Base-by-base conservation (phyloP, 768 basidiomycete species). In the Rhodotorula graminis region DNA sequence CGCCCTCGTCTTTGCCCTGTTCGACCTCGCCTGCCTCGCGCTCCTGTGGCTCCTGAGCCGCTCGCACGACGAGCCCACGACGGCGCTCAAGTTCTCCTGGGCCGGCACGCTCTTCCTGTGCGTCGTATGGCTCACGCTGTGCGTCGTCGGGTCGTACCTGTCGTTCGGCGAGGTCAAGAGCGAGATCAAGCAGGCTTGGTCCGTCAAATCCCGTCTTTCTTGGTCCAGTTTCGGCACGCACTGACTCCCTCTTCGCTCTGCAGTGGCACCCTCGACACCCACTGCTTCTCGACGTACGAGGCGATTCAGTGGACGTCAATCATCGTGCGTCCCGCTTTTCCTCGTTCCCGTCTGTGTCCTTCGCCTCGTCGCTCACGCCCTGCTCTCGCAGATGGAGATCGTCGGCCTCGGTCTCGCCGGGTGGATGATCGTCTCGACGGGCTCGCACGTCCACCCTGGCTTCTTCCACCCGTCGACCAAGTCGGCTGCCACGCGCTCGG, bases 161-260 rank as follows among this genome's bases (percentile, higher is more conserved):
- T 40, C 33, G 27, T 72, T 72, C 31, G 65, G 61, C 18, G 25
- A 4, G 12, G 50, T 16, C 10, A 37, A 44, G 55, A 18, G n/a
- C 2, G 27, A 40, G 25, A 52, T 72, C 31, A 47, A 67, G 42
- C 10, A 15, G 21, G 71, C 61, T 44, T 72, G 71, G 71, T 72
- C 7, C 59, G 63, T 37, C 53, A 2, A n/a, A n/a, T n/a, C n/a
- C n/a, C n/a, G n/a, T n/a, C n/a, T n/a, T n/a, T n/a, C n/a, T n/a
- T n/a, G n/a, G n/a, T n/a, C n/a, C n/a, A n/a, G n/a, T n/a, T n/a
- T n/a, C n/a, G n/a, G n/a, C n/a, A n/a, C n/a, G n/a, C n/a, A n/a
- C n/a, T n/a, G n/a, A n/a, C n/a, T n/a, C n/a, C n/a, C n/a, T n/a
- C 9, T 5, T 29, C 29, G 21, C 57, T 21, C 19, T 68, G 23